Conservation (phyloP, 202 grass and related monocot species). For the Cymbopogon flexuosus region DNA sequence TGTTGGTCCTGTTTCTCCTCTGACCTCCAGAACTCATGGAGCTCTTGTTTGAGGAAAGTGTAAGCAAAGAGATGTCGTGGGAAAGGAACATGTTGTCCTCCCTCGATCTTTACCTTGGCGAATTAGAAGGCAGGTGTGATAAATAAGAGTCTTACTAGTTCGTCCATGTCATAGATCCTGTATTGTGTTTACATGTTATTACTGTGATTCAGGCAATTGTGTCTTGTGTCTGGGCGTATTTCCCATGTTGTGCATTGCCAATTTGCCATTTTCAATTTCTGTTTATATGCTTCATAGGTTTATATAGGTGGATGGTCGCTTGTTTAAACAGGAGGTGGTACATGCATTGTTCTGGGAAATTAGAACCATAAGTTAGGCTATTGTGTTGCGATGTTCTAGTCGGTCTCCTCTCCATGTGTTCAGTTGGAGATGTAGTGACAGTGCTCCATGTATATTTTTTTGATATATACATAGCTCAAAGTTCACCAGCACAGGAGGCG, state of each 20-base stretch:
- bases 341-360: background rate
- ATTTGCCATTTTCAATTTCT: constrained; percentile 23
- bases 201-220: constrained; percentile 22
- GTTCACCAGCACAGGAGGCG: too few relatives aligned
- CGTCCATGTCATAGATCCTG: constrained; percentile 5
- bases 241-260: background rate
- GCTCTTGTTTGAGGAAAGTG: background rate
- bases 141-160: constrained; percentile 40
- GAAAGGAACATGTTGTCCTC: constrained; percentile 2
- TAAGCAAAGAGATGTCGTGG: constrained; percentile 31
- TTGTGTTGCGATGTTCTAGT: too few relatives aligned
- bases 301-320: background rate
- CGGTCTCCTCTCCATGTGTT: too few relatives aligned
- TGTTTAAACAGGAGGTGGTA: background rate
- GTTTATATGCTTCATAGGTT: background rate
- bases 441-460: too few relatives aligned
- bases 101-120: background rate
- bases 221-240: background rate
- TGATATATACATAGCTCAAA: too few relatives aligned
- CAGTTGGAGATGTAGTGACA: too few relatives aligned
- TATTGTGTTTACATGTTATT: constrained; percentile 7
- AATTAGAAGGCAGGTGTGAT: constrained; percentile 30
- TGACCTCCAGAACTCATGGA: background rate
- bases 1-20: background rate
- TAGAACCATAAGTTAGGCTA: too few relatives aligned